Percentiles rank a stretch among this genome's conserved stretches.
These are phyloP conservation scores for Aphanocladium album DNA, from an alignment of 2,329 filamentous ascomycete genomes.

Conservation along the genomic window DNA sequence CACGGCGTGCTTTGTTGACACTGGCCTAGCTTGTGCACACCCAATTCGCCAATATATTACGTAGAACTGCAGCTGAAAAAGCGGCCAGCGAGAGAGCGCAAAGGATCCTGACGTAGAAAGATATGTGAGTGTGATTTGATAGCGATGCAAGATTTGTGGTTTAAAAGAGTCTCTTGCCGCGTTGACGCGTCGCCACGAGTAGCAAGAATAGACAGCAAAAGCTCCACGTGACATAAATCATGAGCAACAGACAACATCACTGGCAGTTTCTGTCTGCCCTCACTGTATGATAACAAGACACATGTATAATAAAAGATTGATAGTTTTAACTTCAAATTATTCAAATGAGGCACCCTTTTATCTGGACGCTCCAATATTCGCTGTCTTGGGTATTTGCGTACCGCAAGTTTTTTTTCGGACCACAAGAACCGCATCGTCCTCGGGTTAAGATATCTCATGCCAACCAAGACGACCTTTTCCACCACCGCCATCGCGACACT, in stretches of 20 bases:
- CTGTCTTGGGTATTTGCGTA: conserved; percentile 6
- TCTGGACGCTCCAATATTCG: conserved; percentile 11
- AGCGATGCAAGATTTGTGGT: too few species aligned
- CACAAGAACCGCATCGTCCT: conserved; percentile 1
- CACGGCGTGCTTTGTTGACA: too few species aligned
- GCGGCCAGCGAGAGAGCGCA: too few species aligned
- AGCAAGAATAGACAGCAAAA: too few species aligned
- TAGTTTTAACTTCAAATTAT: conserved; percentile 12
- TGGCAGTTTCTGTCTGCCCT: background rate
- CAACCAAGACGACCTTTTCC: background rate
- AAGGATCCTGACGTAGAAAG: too few species aligned
- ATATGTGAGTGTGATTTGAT: too few species aligned
- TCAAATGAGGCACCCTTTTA: conserved; percentile 13
- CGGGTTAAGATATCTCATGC: background rate
- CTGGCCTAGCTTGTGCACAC: too few species aligned
- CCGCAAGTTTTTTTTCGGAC: conserved; percentile 3
- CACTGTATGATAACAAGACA: too few species aligned
- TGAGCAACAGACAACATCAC: background rate
- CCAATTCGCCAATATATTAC: too few species aligned
- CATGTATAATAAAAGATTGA: background rate
- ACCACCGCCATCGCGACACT: conserved; percentile 1
- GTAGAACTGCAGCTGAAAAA: too few species aligned
- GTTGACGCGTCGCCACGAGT: too few species aligned
- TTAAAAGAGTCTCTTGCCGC: too few species aligned
- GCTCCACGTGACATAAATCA: background rate